Evolutionary conservation across 805 yeast genomes (phyloP), one percentile per base, ranked within the genome.

Genomic region (Candida montana): DNA sequence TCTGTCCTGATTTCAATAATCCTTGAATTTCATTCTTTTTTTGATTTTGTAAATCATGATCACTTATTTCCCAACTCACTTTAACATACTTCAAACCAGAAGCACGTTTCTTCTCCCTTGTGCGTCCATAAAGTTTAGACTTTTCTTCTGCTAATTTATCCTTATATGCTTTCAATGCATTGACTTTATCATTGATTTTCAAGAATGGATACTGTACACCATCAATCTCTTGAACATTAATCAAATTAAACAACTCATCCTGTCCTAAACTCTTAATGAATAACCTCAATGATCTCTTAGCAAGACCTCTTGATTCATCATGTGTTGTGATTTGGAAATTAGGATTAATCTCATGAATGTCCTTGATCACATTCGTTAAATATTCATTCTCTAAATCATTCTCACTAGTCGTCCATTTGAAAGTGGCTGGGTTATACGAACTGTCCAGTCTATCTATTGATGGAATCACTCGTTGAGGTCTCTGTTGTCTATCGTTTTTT

Each of bases 51-150:
- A 79, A 59, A 56, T 79, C 84, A 32, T 71, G 68, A 27, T 62
- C 57, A n/a, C 72, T 69, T 17, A 78, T 78, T 35, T 72, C 69
- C 83, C 83, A 79, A 10, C 78, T 68, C 4, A 79, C 55, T 33
- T 70, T 69, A 27, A 79, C 59, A 26, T 68, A 59, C 48, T 78
- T 78, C n/a, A 67, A 46, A 26, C 67, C 65, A 0, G 50, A 44
- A 13, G 61, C 65, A 42, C 59, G 49, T 30, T 46, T 53, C 41
- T 50, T 55, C 26, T 47, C 59, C 19, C 32, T 46, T 1, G 58
- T 56, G 33, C 61, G 46, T n/a, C 61, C 59, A 37, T 35, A 56
- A 17, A 49, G 9, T 33, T 47, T 53, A 6, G 51, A 36, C 18
- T 51, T 33, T 35, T 50, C 52, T 16, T 39, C 39, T 1, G 59